Percentiles rank a stretch among this genome's conserved stretches.
Conservation (phyloP, 176 grass and related monocot genomes). For the Avena atlantica region DNA sequence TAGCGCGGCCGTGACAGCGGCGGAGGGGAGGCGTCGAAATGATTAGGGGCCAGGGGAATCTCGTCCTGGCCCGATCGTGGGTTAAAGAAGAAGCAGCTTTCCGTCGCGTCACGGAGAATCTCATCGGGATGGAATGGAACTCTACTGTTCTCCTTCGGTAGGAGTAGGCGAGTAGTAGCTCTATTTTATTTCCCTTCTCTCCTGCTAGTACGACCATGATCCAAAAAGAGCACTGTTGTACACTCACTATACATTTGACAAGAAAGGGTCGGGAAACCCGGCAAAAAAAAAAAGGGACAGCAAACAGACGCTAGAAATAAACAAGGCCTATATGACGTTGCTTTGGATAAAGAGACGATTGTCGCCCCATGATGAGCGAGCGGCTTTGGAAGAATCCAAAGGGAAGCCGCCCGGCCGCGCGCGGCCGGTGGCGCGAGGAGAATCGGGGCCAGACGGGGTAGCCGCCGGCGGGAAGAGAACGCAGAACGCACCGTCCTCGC, state of each 20-base stretch:
- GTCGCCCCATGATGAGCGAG: neutral
- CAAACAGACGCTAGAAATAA: constrained; percentile 39
- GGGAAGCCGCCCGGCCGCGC: constrained; percentile 26
- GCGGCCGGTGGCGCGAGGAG: neutral
- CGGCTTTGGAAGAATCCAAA: constrained; percentile 66
- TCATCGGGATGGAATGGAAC: constrained; percentile 21
- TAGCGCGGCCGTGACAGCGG: constrained; percentile 6
- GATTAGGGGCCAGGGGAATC: constrained; percentile 42
- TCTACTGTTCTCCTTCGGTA: neutral
- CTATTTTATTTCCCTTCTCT: neutral
- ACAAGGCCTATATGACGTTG: neutral
- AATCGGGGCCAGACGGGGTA: constrained; percentile 40
- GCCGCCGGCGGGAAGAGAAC: constrained; percentile 42
- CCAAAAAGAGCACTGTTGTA: constrained; percentile 47
- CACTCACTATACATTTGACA: constrained; percentile 2
- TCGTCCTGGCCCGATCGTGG: constrained; percentile 16
- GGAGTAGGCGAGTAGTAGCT: neutral
- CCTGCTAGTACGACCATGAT: neutral
- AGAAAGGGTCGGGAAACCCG: constrained; percentile 28
- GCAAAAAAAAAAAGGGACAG: constrained; percentile 20
- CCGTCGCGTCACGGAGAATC: constrained; percentile 41
- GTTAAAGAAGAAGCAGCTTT: constrained; percentile 45
- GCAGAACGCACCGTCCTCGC: neutral
- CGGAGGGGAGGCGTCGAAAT: constrained; percentile 39
- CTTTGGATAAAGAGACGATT: constrained; percentile 55